These are phyloP conservation scores for Bruguiera gymnorhiza DNA, from an alignment of 345 rosid species.

Conservation along the genomic window DNA sequence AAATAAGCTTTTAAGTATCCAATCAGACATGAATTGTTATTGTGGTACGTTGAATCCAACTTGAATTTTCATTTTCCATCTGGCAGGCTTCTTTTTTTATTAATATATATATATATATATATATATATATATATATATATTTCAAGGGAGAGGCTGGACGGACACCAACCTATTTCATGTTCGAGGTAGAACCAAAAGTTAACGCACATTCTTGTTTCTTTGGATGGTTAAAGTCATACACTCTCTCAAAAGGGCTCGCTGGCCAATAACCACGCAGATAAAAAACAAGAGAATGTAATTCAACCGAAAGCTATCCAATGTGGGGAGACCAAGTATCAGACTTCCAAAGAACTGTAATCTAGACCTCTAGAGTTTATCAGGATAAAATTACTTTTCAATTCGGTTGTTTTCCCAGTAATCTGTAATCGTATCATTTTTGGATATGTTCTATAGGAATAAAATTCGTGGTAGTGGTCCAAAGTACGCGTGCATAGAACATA, in stretches of 20 bases:
- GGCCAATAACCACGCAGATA: not conserved
- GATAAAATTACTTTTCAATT: slow-evolving; percentile 3
- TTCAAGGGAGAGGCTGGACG: too few relatives aligned
- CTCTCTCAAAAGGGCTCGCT: not conserved
- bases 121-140: too few relatives aligned
- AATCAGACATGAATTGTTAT: too few relatives aligned
- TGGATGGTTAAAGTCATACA: not conserved
- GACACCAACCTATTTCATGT: too few relatives aligned
- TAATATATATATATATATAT: too few relatives aligned
- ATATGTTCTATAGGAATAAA: slow-evolving; percentile 21
- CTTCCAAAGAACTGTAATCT: not conserved
- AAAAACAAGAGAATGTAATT: slow-evolving; percentile 8
- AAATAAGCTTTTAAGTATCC: too few relatives aligned
- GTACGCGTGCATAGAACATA: slow-evolving; percentile 34
- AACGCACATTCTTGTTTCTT: not conserved
- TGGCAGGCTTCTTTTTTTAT: too few relatives aligned
- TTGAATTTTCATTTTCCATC: too few relatives aligned
- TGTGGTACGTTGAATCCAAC: too few relatives aligned
- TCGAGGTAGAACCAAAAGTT: too few relatives aligned
- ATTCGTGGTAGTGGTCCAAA: not conserved
- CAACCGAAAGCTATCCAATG: slow-evolving; percentile 22
- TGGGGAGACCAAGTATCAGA: too few relatives aligned
- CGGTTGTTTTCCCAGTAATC: slow-evolving; percentile 10
- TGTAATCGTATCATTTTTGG: slow-evolving; percentile 19
- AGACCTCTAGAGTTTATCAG: not conserved